These are phyloP conservation scores for Myxozyma lipomycoides DNA, from an alignment of 805 yeast species.

Conservation along the genomic window DNA sequence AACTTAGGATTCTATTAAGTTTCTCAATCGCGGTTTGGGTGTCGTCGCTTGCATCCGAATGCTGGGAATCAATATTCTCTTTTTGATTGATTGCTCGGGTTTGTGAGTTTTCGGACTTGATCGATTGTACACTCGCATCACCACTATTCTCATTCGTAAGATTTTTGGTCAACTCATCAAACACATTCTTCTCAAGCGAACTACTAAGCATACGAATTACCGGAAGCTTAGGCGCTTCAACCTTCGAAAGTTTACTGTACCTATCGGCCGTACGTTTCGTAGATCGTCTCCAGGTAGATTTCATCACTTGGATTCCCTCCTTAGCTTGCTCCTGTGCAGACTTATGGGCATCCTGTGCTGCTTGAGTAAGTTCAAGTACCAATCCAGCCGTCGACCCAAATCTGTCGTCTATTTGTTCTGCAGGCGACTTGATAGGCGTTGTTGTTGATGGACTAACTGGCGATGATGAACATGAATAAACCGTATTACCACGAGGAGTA, in stretches of 20 bases:
- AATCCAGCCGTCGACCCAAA: slow-evolving; percentile 8
- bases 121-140: too few relatives aligned
- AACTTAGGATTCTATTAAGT: neutral
- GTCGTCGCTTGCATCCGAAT: neutral
- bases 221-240: neutral
- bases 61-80: neutral
- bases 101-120: too few relatives aligned
- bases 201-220: neutral
- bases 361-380: slow-evolving; percentile 3
- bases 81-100: neutral
- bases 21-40: neutral
- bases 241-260: neutral
- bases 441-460: too few relatives aligned
- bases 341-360: neutral
- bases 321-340: neutral
- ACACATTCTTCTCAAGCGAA: neutral
- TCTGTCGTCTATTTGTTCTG: neutral
- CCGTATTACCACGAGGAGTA: slow-evolving; percentile 19
- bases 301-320: too few relatives aligned
- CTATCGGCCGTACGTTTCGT: neutral
- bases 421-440: neutral
- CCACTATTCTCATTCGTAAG: too few relatives aligned
- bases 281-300: neutral
- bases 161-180: neutral
- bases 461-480: neutral